These are phyloP conservation scores for Coprinopsis cinerea DNA, from an alignment of 768 basidiomycete species.

Conservation along the genomic window DNA sequence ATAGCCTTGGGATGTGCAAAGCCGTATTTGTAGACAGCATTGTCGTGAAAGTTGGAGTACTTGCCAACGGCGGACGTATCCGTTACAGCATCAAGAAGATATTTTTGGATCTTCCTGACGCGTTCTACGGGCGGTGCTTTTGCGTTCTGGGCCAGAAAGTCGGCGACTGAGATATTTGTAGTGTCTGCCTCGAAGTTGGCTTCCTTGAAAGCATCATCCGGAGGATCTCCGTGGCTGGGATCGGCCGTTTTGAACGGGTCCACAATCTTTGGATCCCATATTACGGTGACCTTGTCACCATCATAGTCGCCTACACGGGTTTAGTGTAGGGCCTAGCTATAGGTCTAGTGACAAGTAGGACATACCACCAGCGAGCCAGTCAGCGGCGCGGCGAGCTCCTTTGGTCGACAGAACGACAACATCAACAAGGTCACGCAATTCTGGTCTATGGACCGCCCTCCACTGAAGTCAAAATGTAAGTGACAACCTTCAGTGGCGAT, in stretches of 20 bases:
- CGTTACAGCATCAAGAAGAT: conserved; percentile 45
- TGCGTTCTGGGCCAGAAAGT: conserved; percentile 31
- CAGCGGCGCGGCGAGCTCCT: conserved; percentile 49
- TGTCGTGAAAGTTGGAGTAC: conserved; percentile 54
- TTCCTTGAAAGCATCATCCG: conserved; percentile 18
- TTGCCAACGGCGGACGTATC: conserved; percentile 43
- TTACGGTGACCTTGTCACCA: conserved; percentile 54
- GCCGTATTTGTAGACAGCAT: conserved; percentile 45
- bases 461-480: conserved; percentile 42
- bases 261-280: conserved; percentile 57
- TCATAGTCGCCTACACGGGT: conserved; percentile 56
- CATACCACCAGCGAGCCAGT: conserved; percentile 47
- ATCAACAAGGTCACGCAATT: conserved; percentile 44
- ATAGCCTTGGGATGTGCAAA: conserved; percentile 45
- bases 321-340: not conserved
- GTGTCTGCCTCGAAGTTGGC: conserved; percentile 36
- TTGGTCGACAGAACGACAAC: conserved; percentile 53
- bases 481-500: not conserved
- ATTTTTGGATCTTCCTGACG: conserved; percentile 37
- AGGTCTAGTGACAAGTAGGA: not conserved
- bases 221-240: conserved; percentile 42
- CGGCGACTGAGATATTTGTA: conserved; percentile 37
- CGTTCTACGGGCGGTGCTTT: conserved; percentile 17
- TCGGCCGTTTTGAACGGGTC: conserved; percentile 48
- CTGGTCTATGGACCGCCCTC: conserved; percentile 45